Conservation (phyloP, 441 rosid genomes). For the Populus trichocarpa region DNA sequence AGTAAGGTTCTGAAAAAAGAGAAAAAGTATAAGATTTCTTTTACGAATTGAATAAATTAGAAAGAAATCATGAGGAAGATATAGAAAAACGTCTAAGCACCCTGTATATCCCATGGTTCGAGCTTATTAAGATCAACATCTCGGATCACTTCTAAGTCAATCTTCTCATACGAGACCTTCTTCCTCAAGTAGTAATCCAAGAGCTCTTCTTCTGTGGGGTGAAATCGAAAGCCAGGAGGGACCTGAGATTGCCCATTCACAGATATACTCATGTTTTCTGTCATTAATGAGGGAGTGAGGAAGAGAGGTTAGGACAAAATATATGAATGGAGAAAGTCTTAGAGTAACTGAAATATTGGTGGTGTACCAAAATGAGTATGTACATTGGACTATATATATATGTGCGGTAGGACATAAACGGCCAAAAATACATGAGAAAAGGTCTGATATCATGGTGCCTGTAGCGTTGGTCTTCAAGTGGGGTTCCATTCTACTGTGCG, state of each 20-base stretch:
- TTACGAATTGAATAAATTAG: too few relatives aligned
- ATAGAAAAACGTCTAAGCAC: constrained; percentile 21
- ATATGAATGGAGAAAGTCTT: background rate
- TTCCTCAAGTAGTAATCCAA: constrained; percentile 80
- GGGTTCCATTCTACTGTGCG: constrained; percentile 25
- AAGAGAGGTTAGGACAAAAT: background rate
- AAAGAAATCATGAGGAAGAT: background rate
- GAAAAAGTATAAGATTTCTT: background rate
- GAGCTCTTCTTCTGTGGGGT: constrained; percentile 79
- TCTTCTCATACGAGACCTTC: constrained; percentile 68
- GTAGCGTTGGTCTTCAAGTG: background rate
- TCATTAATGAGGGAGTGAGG: constrained; percentile 18
- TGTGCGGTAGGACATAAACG: background rate
- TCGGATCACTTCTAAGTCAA: constrained; percentile 83
- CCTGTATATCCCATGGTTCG: constrained; percentile 97
- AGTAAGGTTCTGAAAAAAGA: background rate
- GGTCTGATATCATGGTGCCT: background rate
- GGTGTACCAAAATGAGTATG: background rate
- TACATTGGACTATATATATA: background rate
- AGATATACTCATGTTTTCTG: constrained; percentile 62
- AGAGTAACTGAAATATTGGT: constrained; percentile 19
- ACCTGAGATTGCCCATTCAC: constrained; percentile 87
- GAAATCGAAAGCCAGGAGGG: constrained; percentile 84
- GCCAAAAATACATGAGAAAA: background rate
- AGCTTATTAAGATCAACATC: constrained; percentile 96